A percentile compares a stretch with the other conserved stretches of the same genome.
Conservation (phyloP, 2,329 filamentous ascomycete genomes). For the Fusarium camptoceras region DNA sequence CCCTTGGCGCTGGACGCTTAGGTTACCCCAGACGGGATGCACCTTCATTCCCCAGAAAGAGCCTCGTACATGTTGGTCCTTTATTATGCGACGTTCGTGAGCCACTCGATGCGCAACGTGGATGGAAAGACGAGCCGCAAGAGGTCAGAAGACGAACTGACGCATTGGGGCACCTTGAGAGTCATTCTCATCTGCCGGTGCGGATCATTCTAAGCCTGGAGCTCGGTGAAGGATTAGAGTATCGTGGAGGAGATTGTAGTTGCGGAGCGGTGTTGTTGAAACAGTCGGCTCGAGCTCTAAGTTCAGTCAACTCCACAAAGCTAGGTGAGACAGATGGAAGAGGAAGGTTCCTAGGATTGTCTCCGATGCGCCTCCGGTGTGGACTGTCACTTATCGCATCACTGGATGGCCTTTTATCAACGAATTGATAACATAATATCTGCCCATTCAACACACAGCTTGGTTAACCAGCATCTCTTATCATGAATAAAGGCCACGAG, state of each 20-base stretch:
- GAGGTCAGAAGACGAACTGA: slow-evolving; percentile 35
- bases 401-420: background rate
- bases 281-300: slow-evolving; percentile 22
- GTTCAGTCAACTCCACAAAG: slow-evolving; percentile 5
- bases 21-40: slow-evolving; percentile 41
- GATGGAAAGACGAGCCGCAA: slow-evolving; percentile 22
- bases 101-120: slow-evolving; percentile 47
- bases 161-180: background rate
- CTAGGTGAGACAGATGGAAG: slow-evolving; percentile 20
- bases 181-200: slow-evolving; percentile 19
- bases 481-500: background rate
- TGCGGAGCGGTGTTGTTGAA: slow-evolving; percentile 18
- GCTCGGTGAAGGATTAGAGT: slow-evolving; percentile 29
- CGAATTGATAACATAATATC: background rate
- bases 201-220: slow-evolving; percentile 28
- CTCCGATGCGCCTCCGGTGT: slow-evolving; percentile 4
- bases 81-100: slow-evolving; percentile 22
- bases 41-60: slow-evolving; percentile 32
- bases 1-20: slow-evolving; percentile 25
- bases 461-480: background rate
- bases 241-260: slow-evolving; percentile 21
- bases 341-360: slow-evolving; percentile 10
- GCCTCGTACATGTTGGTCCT: slow-evolving; percentile 22
- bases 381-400: background rate
- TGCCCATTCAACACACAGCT: background rate